These are phyloP conservation scores for Phytophthora pini DNA, from an alignment of 352 stramenopile species.

Conservation along the genomic window DNA sequence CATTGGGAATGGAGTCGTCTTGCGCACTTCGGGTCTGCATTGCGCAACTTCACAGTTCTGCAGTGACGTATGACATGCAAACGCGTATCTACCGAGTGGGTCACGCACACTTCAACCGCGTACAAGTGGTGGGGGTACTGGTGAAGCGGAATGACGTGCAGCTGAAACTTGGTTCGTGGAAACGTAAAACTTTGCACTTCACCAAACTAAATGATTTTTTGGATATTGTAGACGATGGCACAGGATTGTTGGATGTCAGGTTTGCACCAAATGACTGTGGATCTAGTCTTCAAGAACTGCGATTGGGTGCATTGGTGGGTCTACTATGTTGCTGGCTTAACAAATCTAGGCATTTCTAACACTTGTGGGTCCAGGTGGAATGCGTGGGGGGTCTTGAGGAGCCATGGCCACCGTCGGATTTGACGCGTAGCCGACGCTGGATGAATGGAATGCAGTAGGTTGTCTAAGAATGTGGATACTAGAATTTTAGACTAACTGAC, in stretches of 20 bases:
- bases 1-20: conserved; percentile 27
- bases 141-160: conserved; percentile 22
- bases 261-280: conserved; percentile 10
- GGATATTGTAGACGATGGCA: conserved; percentile 45
- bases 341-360: conserved; percentile 3
- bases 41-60: conserved; percentile 32
- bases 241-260: conserved; percentile 38
- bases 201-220: not conserved
- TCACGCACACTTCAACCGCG: conserved; percentile 21
- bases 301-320: conserved; percentile 41
- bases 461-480: not conserved
- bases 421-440: conserved; percentile 28
- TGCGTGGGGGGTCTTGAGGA: conserved; percentile 45
- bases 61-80: conserved; percentile 25
- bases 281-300: conserved; percentile 21
- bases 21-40: conserved; percentile 41
- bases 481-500: conserved; percentile 1
- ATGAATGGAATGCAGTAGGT: conserved; percentile 48
- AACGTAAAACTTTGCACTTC: conserved; percentile 5
- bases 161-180: conserved; percentile 41
- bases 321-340: not conserved
- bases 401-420: conserved; percentile 23
- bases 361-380: conserved; percentile 38
- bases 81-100: conserved; percentile 28
- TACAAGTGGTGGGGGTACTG: conserved; percentile 45